These are phyloP conservation scores for Pulveroboletus sp. DNA, from an alignment of 768 basidiomycete species.

Conservation along the genomic window DNA sequence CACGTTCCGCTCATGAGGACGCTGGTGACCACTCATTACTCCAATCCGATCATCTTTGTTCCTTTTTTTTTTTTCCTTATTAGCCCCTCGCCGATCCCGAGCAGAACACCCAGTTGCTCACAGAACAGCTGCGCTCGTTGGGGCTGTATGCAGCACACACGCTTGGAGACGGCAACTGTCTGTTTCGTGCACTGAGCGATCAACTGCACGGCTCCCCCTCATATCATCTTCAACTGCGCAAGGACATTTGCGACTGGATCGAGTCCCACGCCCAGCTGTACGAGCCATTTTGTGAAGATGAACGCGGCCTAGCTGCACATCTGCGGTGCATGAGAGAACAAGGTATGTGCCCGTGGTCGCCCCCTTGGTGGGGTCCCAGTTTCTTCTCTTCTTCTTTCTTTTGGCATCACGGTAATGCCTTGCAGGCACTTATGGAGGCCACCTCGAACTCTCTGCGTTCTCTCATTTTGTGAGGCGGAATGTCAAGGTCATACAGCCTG, in stretches of 20 bases:
- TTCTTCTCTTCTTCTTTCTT: too few species aligned
- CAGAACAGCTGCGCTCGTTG: constrained; percentile 65
- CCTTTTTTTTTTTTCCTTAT: neutral
- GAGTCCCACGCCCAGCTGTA: constrained; percentile 64
- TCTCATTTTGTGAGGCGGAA: constrained; percentile 72
- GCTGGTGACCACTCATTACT: constrained; percentile 14
- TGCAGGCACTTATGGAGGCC: constrained; percentile 84
- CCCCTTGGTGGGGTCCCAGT: neutral
- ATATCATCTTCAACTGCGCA: constrained; percentile 61
- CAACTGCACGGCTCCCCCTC: constrained; percentile 77
- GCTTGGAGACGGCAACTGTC: constrained; percentile 87
- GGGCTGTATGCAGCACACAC: constrained; percentile 87
- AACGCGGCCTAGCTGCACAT: constrained; percentile 70
- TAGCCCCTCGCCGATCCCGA: constrained; percentile 53
- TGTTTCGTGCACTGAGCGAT: constrained; percentile 87
- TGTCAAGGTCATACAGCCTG: constrained; percentile 91
- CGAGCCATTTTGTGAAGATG: constrained; percentile 83
- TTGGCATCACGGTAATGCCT: constrained; percentile 1
- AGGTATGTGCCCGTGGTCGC: constrained; percentile 39
- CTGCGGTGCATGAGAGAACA: constrained; percentile 74
- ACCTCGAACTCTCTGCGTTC: constrained; percentile 91
- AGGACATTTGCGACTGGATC: constrained; percentile 82
- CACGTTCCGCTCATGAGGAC: constrained; percentile 21
- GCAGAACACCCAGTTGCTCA: constrained; percentile 61
- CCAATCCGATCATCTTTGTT: constrained; percentile 12